Evolutionary conservation across 805 yeast species (phyloP).

Genomic region (Myxozyma kluyveri): DNA sequence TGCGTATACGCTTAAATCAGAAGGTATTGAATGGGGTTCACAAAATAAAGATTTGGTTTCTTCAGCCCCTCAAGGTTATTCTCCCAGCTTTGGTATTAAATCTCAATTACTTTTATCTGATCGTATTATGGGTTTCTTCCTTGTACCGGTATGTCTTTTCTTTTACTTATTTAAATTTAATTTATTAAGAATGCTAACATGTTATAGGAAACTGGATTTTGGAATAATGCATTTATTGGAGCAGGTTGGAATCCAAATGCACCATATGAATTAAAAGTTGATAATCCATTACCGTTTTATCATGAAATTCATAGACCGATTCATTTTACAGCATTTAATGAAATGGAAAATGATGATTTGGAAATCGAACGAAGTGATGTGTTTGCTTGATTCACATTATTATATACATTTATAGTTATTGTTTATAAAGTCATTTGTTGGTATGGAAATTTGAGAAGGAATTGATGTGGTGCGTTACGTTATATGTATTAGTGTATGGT

Average conservation of each 20-base stretch:
- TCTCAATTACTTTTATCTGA: slow-evolving; percentile 74
- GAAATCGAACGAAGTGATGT: slow-evolving; percentile 30
- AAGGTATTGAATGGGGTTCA: slow-evolving; percentile 78
- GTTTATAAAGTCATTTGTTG: too few species aligned
- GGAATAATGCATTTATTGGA: slow-evolving; percentile 92
- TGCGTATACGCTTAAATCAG: slow-evolving; percentile 57
- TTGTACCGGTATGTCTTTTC: slow-evolving; percentile 57
- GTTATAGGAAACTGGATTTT: slow-evolving; percentile 56
- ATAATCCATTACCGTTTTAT: slow-evolving; percentile 77
- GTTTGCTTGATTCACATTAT: slow-evolving; percentile 24
- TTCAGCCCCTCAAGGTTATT: slow-evolving; percentile 64
- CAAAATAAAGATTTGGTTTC: slow-evolving; percentile 56
- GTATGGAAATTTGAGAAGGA: too few species aligned
- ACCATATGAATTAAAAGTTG: slow-evolving; percentile 63
- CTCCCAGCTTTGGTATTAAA: slow-evolving; percentile 54
- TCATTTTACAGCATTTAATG: slow-evolving; percentile 76
- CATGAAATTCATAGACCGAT: slow-evolving; percentile 84
- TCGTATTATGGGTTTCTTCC: slow-evolving; percentile 71
- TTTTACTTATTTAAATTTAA: neutral
- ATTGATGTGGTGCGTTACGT: too few species aligned
- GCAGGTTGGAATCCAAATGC: slow-evolving; percentile 71
- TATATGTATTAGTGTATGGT: too few species aligned
- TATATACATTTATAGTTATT: too few species aligned
- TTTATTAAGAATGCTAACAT: neutral
- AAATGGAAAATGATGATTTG: slow-evolving; percentile 26